A percentile compares a stretch with the other conserved stretches of the same genome.
These are phyloP conservation scores for Claviceps capensis DNA, from an alignment of 2,329 filamentous ascomycete genomes.

Conservation along the genomic window DNA sequence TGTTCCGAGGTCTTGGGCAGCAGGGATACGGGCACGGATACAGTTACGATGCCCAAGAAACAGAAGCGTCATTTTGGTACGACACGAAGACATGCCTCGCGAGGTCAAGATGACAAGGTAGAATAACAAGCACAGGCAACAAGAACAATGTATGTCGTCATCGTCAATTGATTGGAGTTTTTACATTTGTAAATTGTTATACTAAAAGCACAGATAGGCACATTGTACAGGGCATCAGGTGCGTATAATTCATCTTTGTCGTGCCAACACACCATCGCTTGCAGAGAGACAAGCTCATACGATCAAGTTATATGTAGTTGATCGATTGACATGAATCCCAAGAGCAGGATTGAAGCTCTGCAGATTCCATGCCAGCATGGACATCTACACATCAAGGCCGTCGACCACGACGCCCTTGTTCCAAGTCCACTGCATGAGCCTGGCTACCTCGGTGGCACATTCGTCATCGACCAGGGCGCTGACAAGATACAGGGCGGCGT, in stretches of 20 bases:
- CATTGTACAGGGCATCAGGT: neutral
- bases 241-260: neutral
- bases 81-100: no score
- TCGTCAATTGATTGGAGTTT: conserved; percentile 2
- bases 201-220: conserved; percentile 1
- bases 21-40: no score
- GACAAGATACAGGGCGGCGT: conserved; percentile 75
- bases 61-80: no score
- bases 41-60: no score
- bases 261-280: neutral
- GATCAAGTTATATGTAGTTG: neutral
- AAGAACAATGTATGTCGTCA: neutral
- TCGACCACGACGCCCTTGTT: conserved; percentile 74
- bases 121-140: neutral
- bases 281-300: neutral
- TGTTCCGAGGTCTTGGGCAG: no score
- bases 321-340: neutral
- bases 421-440: conserved; percentile 71
- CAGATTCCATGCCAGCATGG: conserved; percentile 13
- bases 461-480: conserved; percentile 70
- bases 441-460: conserved; percentile 60
- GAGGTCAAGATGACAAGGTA: no score
- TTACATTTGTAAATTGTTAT: conserved; percentile 1
- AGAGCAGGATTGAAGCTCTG: conserved; percentile 2
- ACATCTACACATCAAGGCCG: conserved; percentile 59